Conservation (phyloP, 108 stramenopile species). For the Cyclotella cryptica region DNA sequence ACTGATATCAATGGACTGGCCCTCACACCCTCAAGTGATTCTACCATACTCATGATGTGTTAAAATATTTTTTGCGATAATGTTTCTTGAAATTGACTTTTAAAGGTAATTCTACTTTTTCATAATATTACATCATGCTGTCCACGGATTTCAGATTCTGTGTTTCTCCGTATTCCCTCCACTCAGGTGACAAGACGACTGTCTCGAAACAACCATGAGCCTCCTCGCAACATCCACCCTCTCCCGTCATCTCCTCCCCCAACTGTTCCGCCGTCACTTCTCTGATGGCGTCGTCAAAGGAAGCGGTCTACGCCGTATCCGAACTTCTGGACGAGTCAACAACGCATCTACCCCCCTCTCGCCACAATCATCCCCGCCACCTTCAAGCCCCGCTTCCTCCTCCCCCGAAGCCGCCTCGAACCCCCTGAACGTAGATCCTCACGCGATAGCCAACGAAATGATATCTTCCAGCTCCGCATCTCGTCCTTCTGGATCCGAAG, state of each 20-base stretch:
- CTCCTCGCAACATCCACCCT: conserved; percentile 17
- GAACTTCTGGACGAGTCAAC: conserved; percentile 16
- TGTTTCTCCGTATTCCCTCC: no score
- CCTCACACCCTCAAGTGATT: no score
- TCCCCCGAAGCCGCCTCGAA: conserved; percentile 5
- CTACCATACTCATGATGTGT: no score
- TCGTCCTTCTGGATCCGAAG: conserved; percentile 45
- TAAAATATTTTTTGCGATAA: no score
- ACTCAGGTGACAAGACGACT: no score
- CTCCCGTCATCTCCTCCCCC: conserved; percentile 21
- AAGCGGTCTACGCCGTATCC: conserved; percentile 28
- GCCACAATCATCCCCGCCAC: no score
- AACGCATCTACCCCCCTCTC: background rate
- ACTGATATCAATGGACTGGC: no score
- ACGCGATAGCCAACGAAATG: conserved; percentile 50
- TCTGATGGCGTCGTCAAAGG: conserved; percentile 2
- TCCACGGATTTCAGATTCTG: no score
- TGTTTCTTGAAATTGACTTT: no score
- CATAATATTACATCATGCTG: no score
- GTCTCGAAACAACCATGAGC: no score
- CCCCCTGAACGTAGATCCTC: conserved; percentile 37
- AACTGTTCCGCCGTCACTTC: conserved; percentile 1
- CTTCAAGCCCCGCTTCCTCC: background rate
- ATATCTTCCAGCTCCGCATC: conserved; percentile 18
- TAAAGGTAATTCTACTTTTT: no score